Conservation (phyloP, 2,329 filamentous ascomycete genomes). For the Stenocarpella maydis region DNA sequence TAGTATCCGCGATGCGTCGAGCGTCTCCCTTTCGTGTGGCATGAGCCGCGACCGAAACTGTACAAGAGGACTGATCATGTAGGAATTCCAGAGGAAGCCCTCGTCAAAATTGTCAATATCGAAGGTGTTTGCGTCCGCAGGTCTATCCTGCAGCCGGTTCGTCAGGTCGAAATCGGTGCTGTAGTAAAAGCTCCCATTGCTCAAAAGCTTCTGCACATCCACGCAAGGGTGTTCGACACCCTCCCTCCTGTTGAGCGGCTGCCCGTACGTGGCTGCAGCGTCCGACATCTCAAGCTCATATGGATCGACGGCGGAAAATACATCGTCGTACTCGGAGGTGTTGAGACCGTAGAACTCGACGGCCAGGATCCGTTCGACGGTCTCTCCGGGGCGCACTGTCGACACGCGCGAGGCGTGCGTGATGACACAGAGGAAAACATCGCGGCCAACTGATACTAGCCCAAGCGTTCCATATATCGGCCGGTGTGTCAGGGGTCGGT, state of each 20-base stretch:
- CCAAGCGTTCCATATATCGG: conserved; percentile 87
- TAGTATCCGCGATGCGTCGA: conserved; percentile 88
- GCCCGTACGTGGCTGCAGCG: conserved; percentile 56
- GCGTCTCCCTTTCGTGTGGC: conserved; percentile 74
- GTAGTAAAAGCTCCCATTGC: conserved; percentile 96
- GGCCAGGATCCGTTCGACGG: conserved; percentile 82
- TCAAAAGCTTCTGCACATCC: conserved; percentile 88
- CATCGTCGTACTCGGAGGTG: conserved; percentile 83
- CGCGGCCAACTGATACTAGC: conserved; percentile 81
- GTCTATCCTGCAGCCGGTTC: conserved; percentile 86
- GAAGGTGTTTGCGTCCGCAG: conserved; percentile 78
- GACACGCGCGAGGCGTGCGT: conserved; percentile 82
- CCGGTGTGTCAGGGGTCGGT: conserved; percentile 76
- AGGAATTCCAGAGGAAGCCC: conserved; percentile 96
- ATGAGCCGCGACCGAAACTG: conserved; percentile 86
- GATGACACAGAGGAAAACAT: conserved; percentile 92
- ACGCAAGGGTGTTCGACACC: conserved; percentile 86
- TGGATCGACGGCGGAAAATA: conserved; percentile 62
- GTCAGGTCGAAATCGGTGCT: conserved; percentile 98
- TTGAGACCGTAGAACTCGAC: conserved; percentile 96
- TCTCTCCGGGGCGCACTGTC: conserved; percentile 85
- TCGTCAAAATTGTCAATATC: conserved; percentile 94
- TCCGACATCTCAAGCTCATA: conserved; percentile 60
- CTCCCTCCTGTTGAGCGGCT: conserved; percentile 70
- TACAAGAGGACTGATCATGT: conserved; percentile 94